Conservation (phyloP, 2,329 filamentous ascomycete genomes). For the Calonectria fujianensis region DNA sequence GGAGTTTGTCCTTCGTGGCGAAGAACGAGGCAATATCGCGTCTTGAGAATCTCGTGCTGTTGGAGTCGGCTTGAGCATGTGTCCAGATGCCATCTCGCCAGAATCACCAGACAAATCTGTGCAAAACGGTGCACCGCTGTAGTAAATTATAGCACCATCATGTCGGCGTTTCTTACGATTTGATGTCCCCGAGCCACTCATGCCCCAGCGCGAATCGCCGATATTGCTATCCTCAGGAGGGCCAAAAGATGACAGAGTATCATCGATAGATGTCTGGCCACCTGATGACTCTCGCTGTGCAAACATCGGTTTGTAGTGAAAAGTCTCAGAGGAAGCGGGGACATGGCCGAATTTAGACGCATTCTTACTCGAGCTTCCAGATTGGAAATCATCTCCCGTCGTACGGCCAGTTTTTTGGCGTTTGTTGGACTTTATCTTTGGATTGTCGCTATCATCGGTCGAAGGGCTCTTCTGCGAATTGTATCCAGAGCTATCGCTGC, state of each 20-base stretch:
- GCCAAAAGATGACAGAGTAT: constrained; percentile 69
- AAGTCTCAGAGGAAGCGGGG: constrained; percentile 66
- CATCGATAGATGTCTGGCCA: constrained; percentile 68
- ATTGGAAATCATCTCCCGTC: constrained; percentile 59
- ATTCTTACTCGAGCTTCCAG: constrained; percentile 61
- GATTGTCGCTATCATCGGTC: constrained; percentile 68
- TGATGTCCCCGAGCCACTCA: constrained; percentile 69
- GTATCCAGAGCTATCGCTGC: constrained; percentile 76
- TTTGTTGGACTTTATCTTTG: constrained; percentile 67
- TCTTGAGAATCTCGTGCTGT: constrained; percentile 54
- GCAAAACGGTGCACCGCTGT: constrained; percentile 86
- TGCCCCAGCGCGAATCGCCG: constrained; percentile 67
- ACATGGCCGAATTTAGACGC: constrained; percentile 63
- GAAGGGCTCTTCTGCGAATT: constrained; percentile 69
- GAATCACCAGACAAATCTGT: constrained; percentile 85
- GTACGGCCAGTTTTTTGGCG: constrained; percentile 65
- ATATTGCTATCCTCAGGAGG: constrained; percentile 69
- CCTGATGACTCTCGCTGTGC: constrained; percentile 69
- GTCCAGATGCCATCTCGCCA: constrained; percentile 68
- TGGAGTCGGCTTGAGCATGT: constrained; percentile 68
- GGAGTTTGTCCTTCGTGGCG: constrained; percentile 66
- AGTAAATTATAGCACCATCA: constrained; percentile 88
- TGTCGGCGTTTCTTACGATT: constrained; percentile 73
- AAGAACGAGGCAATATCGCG: constrained; percentile 50
- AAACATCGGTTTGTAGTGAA: constrained; percentile 80